Conservation (phyloP, 2,329 filamentous ascomycete species). For the Phialemoniopsis sp. region DNA sequence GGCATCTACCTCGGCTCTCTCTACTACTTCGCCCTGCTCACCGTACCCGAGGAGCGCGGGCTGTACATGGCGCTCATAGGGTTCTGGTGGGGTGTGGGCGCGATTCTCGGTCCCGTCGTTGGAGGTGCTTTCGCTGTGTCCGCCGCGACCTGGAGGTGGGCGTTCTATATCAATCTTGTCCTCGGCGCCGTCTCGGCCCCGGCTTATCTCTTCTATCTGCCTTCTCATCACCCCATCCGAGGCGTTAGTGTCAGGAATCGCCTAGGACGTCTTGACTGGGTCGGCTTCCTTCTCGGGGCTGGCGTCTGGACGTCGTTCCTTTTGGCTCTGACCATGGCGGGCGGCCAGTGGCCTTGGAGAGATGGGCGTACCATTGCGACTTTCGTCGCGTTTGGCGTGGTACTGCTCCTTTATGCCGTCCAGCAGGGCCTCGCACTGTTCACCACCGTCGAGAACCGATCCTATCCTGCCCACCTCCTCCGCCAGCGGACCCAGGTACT, state of each 20-base stretch:
- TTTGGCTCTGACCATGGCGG: slow-evolving; percentile 45
- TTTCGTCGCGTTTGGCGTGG: slow-evolving; percentile 37
- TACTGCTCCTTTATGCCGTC: slow-evolving; percentile 31
- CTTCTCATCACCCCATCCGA: slow-evolving; percentile 11
- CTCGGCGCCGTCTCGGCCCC: slow-evolving; percentile 38
- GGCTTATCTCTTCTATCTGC: slow-evolving; percentile 36
- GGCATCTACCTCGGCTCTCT: slow-evolving; percentile 28
- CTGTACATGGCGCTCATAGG: slow-evolving; percentile 4
- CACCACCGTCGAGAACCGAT: slow-evolving; percentile 29
- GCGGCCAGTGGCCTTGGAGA: slow-evolving; percentile 41
- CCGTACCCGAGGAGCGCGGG: slow-evolving; percentile 1
- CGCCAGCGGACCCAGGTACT: slow-evolving; percentile 28
- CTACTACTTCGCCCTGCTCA: neutral
- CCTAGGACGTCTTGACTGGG: slow-evolving; percentile 32
- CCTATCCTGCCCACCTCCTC: slow-evolving; percentile 42
- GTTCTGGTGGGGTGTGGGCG: slow-evolving; percentile 6
- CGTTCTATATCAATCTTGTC: slow-evolving; percentile 46
- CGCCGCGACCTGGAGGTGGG: slow-evolving; percentile 27
- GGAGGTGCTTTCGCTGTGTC: slow-evolving; percentile 13
- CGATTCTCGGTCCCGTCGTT: slow-evolving; percentile 12
- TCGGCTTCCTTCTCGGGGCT: slow-evolving; percentile 38
- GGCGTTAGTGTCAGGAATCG: slow-evolving; percentile 8
- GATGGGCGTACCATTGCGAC: slow-evolving; percentile 37
- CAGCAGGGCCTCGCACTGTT: slow-evolving; percentile 37
- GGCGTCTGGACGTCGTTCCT: slow-evolving; percentile 33